Evolutionary conservation across 2,329 filamentous ascomycete species (phyloP), one percentile per base, ranked within the genome.

Genomic region (Dothiorella sarmentorum): DNA sequence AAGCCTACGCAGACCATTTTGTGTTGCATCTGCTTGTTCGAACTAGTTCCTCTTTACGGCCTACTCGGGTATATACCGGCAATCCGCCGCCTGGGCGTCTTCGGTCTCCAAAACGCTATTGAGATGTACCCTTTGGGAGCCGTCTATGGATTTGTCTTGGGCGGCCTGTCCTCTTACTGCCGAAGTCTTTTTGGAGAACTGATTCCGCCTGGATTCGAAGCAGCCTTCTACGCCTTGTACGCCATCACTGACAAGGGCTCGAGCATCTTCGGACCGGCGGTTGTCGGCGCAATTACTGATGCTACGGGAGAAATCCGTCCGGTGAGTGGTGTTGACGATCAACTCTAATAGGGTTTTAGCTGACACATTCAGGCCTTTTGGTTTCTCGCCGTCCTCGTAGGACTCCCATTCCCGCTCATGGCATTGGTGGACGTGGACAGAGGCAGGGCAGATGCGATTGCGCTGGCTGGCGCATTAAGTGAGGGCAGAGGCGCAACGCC

Each of bases 191-290:
- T 90, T 69, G 92, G 91, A 37, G 92, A 97, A 72, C 81, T 99
- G 59, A 96, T 99, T 58, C 94, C 94, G 1, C 90, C 91, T 0
- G 94, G 94, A 3, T 95, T 89, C 27, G 94, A 99, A 74, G 92
- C 94, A 0, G 92, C 93, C 0, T 99, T 99, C 70, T 99, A 96
- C 70, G 92, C 93, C 0, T 80, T 99, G 1, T 99, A 97, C 70
- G 94, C 94, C 33, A 97, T 97, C 63, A 97, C 94, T 1, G 94
- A 99, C 72, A 99, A 99, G 73, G 92, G 93, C 1, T 94, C 89
- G 20, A 95, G 90, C 69, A 81, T 97, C 2, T 97, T 99, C 72
- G 94, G 94, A 0, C 94, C 94, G 0, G 89, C 91, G 0, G 93
- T 99, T 69, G 94, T 99, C 0, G 94, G 92, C 1, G 85, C 86